Evolutionary conservation across 192 early-diverging fungal species (phyloP), one percentile per base, ranked within the genome.

Genomic region (Pilobolus umbonatus): DNA sequence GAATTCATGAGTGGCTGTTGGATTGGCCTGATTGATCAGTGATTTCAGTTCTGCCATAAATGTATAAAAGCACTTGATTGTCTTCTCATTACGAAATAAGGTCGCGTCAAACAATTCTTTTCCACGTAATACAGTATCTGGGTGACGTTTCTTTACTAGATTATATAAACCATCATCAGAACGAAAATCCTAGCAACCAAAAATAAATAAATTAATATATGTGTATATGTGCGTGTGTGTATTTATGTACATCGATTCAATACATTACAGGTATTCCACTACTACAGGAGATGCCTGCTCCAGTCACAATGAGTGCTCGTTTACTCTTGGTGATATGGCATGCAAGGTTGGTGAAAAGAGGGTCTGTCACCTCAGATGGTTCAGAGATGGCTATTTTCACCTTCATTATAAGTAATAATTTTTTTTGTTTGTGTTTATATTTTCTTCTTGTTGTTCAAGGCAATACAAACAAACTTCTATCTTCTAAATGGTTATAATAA

Each of bases 271-370:
- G 92, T 67, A 94, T 94, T 14, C 92, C 92, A 35, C 84, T 88
- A 58, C 84, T 82, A 44, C 90, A 89, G 22, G 90, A 92, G 49
- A 94, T 92, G 32, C 92, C 92, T n/a, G 92, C 92, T 34, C 92
- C 92, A 4, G 86, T 88, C 21, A 93, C 82, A 35, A 89, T 77
- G 14, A 92, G 48, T 29, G 69, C 68, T 29, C 78, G 72, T 67
- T 78, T 85, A 34, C 77, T 70, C 36, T 68, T 68, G 14, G 55
- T 40, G n/a, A 75, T 60, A 21, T 46, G 49, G 28, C 57, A 31
- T 2, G 69, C 65, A 11, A 75, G 24, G 8, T 72, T 54, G 19
- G 26, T 35, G 29, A 61, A 54, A 19, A 59, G 69, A 14, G 61
- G 63, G 21, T 53, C 51, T 6, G 61, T 52, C 29, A 61, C 58